Evolutionary conservation across 768 basidiomycete species (phyloP), one percentile per base, ranked within the genome.

Genomic region (Porphyrellus cyaneotinctus): DNA sequence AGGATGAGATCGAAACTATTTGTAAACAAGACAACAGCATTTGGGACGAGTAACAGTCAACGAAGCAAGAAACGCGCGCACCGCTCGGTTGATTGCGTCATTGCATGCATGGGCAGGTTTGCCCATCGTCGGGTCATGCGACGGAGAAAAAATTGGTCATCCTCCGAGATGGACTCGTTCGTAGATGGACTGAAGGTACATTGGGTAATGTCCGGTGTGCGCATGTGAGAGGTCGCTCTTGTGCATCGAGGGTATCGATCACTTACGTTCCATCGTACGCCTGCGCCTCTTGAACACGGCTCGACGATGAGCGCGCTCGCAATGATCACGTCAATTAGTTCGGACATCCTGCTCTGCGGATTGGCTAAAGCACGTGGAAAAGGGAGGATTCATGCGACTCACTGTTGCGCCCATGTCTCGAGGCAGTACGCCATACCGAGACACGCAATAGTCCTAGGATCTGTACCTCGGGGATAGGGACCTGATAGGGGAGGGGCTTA

Each of bases 241-340:
- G 43, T n/a, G 15, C 22, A 15, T 35, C 28, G 26, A 35, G 6
- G 12, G 32, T 18, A 20, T 37, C 49, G 22, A 43, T 36, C 32
- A 47, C 56, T 31, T 57, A 39, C 8, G 6, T 22, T 13, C 14
- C 37, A 18, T 13, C 10, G 46, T 47, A 24, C 46, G 30, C 20
- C 33, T 32, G n/a, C 36, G 22, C 26, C 47, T 33, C 36, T 22
- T 47, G 4, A 24, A 18, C 49, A 45, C 18, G 2, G 30, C 47
- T 43, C 13, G 43, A 15, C 38, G 31, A 49, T 28, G 49, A 22
- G 23, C 30, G 22, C 38, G 44, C 22, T 51, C 61, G 41, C 61
- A 45, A 18, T 28, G 26, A 30, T 13, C 39, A 49, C 23, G 8
- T 23, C 17, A 18, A 42, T 44, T 47, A 18, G 52, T 24, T 8